Percentiles rank a stretch among this genome's conserved stretches.
Evolutionary conservation across 179 eudicot genomes (phyloP).

Genomic region (Beta macrorhiza): DNA sequence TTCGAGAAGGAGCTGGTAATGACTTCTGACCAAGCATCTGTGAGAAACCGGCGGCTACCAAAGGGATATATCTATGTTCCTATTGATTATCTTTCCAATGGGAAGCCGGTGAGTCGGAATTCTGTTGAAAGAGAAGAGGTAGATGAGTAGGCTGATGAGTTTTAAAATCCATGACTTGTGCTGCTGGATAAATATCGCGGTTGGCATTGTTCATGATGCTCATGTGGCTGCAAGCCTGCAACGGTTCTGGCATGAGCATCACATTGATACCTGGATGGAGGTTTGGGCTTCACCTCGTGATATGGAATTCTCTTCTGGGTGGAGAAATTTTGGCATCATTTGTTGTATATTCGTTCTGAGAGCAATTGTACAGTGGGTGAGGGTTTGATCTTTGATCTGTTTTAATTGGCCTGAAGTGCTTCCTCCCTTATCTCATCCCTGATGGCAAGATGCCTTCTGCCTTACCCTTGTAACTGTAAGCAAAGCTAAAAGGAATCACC

Average conservation of each 20-base stretch:
- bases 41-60: slow-evolving; percentile 75
- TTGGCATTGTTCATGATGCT: slow-evolving; percentile 19
- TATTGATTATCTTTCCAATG: slow-evolving; percentile 59
- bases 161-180: slow-evolving; percentile 1
- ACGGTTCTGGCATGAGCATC: slow-evolving; percentile 20
- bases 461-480: slow-evolving; percentile 47
- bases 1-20: slow-evolving; percentile 80
- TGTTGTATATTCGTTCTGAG: slow-evolving; percentile 75
- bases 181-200: background rate
- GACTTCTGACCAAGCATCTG: slow-evolving; percentile 87
- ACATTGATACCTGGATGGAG: slow-evolving; percentile 29
- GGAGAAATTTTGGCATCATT: slow-evolving; percentile 52
- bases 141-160: slow-evolving; percentile 41
- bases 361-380: slow-evolving; percentile 71
- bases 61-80: slow-evolving; percentile 92
- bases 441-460: slow-evolving; percentile 35
- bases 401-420: slow-evolving; percentile 34
- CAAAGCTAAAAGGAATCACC: slow-evolving; percentile 41
- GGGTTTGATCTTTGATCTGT: slow-evolving; percentile 42
- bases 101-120: slow-evolving; percentile 35
- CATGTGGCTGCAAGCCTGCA: slow-evolving; percentile 18
- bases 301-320: slow-evolving; percentile 28
- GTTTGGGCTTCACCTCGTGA: slow-evolving; percentile 27
- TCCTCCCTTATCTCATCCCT: slow-evolving; percentile 13
- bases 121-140: slow-evolving; percentile 46